These are phyloP conservation scores for Glonium stellatum DNA, from an alignment of 495 filamentous ascomycete genomes.

Conservation along the genomic window DNA sequence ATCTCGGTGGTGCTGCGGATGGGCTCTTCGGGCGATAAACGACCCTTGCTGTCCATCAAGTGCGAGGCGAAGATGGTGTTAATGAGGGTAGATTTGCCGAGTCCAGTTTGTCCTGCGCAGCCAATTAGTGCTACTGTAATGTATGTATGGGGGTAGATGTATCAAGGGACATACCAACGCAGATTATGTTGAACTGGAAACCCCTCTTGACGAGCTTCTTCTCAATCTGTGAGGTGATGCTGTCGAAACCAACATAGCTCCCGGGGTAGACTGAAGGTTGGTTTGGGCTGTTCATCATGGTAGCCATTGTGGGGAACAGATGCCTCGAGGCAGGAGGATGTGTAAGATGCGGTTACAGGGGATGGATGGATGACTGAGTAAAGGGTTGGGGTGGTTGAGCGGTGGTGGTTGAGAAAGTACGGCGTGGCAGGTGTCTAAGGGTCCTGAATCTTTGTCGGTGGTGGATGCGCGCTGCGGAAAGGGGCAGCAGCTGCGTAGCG, in stretches of 20 bases:
- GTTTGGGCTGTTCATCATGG: slow-evolving; percentile 37
- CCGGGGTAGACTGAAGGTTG: slow-evolving; percentile 68
- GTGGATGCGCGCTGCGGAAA: slow-evolving; percentile 20
- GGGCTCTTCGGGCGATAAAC: slow-evolving; percentile 80
- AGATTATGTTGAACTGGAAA: slow-evolving; percentile 99
- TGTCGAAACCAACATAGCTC: slow-evolving; percentile 99
- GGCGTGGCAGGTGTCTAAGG: slow-evolving; percentile 16
- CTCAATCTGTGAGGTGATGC: slow-evolving; percentile 97
- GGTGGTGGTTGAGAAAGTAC: slow-evolving; percentile 5
- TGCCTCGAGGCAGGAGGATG: slow-evolving; percentile 2
- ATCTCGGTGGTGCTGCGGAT: slow-evolving; percentile 97
- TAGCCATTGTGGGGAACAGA: slow-evolving; percentile 39
- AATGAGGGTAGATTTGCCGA: slow-evolving; percentile 97
- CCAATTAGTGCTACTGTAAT: slow-evolving; percentile 12
- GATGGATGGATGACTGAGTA: not conserved
- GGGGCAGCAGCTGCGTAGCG: slow-evolving; percentile 29
- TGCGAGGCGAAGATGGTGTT: slow-evolving; percentile 99
- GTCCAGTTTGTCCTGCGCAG: slow-evolving; percentile 81
- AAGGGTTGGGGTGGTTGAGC: slow-evolving; percentile 4
- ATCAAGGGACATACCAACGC: slow-evolving; percentile 68
- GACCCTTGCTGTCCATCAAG: slow-evolving; percentile 97
- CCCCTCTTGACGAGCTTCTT: slow-evolving; percentile 98
- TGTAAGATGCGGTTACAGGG: not conserved
- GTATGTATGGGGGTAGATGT: not conserved
- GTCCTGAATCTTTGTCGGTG: slow-evolving; percentile 24